phyloP scores from a whole-genome alignment of 2,329 filamentous ascomycete genomes.

The Microsporum audouinii region DNA sequence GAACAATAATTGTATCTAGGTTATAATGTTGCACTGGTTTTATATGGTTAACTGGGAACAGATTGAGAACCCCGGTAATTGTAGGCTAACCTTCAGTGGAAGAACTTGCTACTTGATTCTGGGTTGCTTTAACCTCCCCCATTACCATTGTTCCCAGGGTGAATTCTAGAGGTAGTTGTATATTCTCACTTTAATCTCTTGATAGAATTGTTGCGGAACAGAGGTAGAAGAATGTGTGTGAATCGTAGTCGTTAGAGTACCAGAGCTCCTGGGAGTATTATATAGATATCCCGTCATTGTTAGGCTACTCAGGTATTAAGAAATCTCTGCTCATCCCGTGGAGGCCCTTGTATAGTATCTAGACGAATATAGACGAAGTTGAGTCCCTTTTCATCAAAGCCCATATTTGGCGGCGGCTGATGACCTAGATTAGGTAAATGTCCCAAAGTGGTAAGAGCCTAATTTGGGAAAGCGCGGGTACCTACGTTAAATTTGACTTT shows the following conservation, averaged over 20 bases:
- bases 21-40: not conserved
- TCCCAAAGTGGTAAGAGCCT: not conserved
- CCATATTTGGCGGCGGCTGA: not conserved
- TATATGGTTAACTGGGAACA: not conserved
- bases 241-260: not conserved
- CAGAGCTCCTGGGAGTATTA: not conserved
- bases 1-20: constrained; percentile 14
- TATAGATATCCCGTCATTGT: not conserved
- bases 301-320: not conserved
- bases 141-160: not conserved
- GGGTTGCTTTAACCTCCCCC: not conserved
- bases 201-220: not conserved
- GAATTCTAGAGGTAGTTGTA: not conserved
- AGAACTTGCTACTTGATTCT: not conserved
- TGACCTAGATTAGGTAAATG: not conserved
- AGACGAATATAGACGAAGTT: not conserved
- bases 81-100: not conserved
- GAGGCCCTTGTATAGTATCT: not conserved
- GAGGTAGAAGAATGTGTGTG: not conserved
- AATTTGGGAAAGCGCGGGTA: not conserved
- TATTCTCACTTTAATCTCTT: not conserved
- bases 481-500: not conserved
- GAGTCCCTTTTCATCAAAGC: not conserved
- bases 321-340: not conserved
- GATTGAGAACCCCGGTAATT: not conserved